Evolutionary conservation across 257 asterid species (phyloP).

Genomic region (Ajuga chamaepitys): DNA sequence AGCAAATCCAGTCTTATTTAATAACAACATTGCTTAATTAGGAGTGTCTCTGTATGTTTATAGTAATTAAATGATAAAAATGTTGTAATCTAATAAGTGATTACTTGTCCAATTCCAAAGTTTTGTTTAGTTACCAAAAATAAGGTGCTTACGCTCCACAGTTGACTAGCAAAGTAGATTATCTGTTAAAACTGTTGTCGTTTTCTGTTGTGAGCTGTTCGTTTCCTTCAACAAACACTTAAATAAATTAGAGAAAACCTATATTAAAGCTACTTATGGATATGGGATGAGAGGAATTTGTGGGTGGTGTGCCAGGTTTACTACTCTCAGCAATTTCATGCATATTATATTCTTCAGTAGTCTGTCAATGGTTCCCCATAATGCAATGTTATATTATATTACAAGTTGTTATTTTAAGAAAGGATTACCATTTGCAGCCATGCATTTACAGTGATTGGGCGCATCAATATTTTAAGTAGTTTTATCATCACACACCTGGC

Average conservation of each 20-base stretch:
- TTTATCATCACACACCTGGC: constrained; percentile 33
- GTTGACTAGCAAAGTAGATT: constrained; percentile 25
- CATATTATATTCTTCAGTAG: neutral
- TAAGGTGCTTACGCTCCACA: constrained; percentile 15
- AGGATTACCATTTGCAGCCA: constrained; percentile 24
- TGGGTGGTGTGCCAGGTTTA: constrained; percentile 24
- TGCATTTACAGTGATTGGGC: constrained; percentile 30
- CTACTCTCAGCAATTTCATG: constrained; percentile 33
- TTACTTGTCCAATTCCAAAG: constrained; percentile 10
- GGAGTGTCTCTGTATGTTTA: neutral
- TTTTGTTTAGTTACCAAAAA: constrained; percentile 14
- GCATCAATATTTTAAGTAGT: neutral
- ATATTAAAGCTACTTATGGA: constrained; percentile 12
- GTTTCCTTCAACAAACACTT: constrained; percentile 38
- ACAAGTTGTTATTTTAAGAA: neutral
- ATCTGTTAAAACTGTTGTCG: constrained; percentile 12
- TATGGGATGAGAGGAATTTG: constrained; percentile 18
- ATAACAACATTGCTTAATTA: neutral
- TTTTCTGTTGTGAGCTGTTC: constrained; percentile 29
- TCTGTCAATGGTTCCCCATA: constrained; percentile 13
- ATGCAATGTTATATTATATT: neutral
- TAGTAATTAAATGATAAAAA: neutral
- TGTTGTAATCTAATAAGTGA: neutral
- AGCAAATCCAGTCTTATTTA: neutral
- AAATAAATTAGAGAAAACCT: neutral